Base-by-base conservation (phyloP, 768 basidiomycete species). In the Rossbeevera mucosa region DNA sequence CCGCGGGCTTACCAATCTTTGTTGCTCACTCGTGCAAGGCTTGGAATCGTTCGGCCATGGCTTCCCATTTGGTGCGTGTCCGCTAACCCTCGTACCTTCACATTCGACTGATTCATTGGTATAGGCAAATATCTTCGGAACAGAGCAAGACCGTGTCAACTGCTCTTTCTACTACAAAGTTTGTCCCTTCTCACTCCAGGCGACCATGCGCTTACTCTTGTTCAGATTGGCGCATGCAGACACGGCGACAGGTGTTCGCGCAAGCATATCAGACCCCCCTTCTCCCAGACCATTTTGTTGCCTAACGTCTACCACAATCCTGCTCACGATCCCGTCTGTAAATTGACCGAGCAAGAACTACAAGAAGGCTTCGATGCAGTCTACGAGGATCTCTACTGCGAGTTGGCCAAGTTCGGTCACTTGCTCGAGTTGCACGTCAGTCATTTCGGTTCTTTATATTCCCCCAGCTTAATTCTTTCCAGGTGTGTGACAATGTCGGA, bases 271-370 rank as follows among this genome's bases (percentile, higher is more conserved):
- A 87, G 89, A 66, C 95, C 95, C 3, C 92, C 94, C 4, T 97
- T 95, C 71, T 96, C 94, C 13, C 94, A 97, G 65, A 98, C 96
- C 4, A 93, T 99, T 42, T 79, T 98, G 13, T 79, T 97, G 26
- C 93, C 93, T 4, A 99, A 99, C 63, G 94, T 98, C 43, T 99
- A 97, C 70, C 94, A 97, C 71, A 99, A 99, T 71, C 96, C 96
- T 3, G 89, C 89, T 8, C 93, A 97, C 61, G 91, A 92, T 65
- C 91, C 91, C 8, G 80, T 90, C 51, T 91, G 90, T 77, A 90
- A 90, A 64, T 76, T 95, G 59, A 83, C 82, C 0, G 89, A 92
- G 60, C 85, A 89, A 66, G 93, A 93, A 63, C 72, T 93, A 14
- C 91, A 93, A 70, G 90, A 92, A 61, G 91, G 91, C 7, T 93